Base-by-base conservation (phyloP, 2,329 filamentous ascomycete genomes). In the Verticillium longisporum region DNA sequence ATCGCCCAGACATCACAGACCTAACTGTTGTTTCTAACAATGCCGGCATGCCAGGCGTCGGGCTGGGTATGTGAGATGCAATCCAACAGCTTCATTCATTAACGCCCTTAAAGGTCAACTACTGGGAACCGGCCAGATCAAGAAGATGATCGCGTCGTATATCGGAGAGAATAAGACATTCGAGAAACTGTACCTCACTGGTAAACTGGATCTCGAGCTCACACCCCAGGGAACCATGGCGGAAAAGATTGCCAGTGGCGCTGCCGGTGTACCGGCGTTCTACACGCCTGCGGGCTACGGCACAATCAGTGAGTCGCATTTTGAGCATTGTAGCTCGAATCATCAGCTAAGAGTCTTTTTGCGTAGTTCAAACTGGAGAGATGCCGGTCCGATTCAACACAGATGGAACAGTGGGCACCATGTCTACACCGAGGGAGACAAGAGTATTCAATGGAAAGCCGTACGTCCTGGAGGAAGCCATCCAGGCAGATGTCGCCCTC, bases 161-260 rank as follows among this genome's bases (percentile, higher is more conserved):
- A 92, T 97, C 57, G 93, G 93, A 72, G 91, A 95, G 78, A 97
- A 97, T 80, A 96, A 96, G 81, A 90, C 89, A 6, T 91, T 97
- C 65, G 93, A 97, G 80, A 82, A 83, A 72, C 95, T 94, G 88
- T 97, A 97, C 73, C 80, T 97, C 59, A 90, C 85, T 2, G 93
- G 93, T 61, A 82, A 96, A 73, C 87, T 97, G 60, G 91, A 95
- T 74, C 84, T 97, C 54, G 93, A 97, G 77, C 84, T 97, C 67
- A 95, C 91, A 3, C 93, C 93, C 0, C 93, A 97, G 75, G 93
- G 93, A 62, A 97, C 93, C 9, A 82, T 97, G 56, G 93, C 92
- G 18, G 93, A 97, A 79, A 85, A 93, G 62, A 93, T 92, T 74
- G 86, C 92, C 56, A 88, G 91, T 18, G 93, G 92, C 62, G 93